Evolutionary conservation across 2,329 filamentous ascomycete species (phyloP).

Genomic region (Orbilia javanica): DNA sequence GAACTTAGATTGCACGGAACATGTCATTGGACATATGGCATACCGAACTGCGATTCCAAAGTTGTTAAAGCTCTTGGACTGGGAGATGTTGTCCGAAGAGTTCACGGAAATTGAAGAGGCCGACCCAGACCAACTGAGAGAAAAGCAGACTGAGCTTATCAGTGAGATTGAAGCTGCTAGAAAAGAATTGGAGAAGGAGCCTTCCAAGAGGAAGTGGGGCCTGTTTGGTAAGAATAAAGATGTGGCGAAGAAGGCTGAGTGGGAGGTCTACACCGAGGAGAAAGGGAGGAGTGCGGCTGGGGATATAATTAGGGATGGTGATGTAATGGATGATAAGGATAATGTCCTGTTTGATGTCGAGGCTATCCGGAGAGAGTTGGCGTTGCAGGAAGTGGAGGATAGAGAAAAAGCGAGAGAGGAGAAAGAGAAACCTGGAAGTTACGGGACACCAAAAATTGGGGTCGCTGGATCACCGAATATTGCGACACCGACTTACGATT

Average conservation of each 20-base stretch:
- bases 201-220: constrained; percentile 59
- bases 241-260: constrained; percentile 65
- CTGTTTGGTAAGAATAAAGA: constrained; percentile 86
- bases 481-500: constrained; percentile 19
- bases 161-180: constrained; percentile 54
- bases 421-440: constrained; percentile 77
- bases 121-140: constrained; percentile 66
- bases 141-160: constrained; percentile 52
- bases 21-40: constrained; percentile 76
- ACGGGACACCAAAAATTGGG: constrained; percentile 4
- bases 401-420: constrained; percentile 65
- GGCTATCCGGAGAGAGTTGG: constrained; percentile 87
- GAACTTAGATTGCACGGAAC: constrained; percentile 76
- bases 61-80: constrained; percentile 75
- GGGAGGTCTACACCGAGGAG: constrained; percentile 62
- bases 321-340: constrained; percentile 63
- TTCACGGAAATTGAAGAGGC: constrained; percentile 57
- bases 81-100: constrained; percentile 65
- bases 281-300: constrained; percentile 65
- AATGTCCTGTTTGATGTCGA: constrained; percentile 92
- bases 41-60: constrained; percentile 77
- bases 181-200: constrained; percentile 58
- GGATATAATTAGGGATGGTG: constrained; percentile 62
- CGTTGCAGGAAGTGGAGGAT: constrained; percentile 74
- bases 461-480: not conserved